Conservation (phyloP, 805 yeast genomes). For the Suhomyces sp. region DNA sequence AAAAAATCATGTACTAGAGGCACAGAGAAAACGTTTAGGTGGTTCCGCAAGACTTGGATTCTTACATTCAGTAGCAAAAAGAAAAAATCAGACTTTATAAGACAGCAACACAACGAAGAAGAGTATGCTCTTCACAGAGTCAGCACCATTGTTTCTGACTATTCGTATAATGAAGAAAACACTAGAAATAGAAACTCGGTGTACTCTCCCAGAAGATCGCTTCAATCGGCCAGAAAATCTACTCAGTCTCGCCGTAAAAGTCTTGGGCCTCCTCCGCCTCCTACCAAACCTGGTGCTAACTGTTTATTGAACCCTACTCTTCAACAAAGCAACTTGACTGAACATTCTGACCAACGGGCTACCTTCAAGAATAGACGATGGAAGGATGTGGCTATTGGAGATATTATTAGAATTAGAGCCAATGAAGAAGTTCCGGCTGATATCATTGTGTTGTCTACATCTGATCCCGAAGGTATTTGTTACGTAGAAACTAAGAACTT, state of each 20-base stretch:
- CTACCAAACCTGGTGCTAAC: conserved; percentile 14
- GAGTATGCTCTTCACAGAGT: conserved; percentile 32
- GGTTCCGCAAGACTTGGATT: conserved; percentile 20
- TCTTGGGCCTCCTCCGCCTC: neutral
- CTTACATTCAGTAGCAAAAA: conserved; percentile 23
- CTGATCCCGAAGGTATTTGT: conserved; percentile 67
- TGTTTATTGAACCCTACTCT: conserved; percentile 20
- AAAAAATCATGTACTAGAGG: conserved; percentile 53
- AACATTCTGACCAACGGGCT: neutral
- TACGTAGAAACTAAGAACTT: conserved; percentile 78
- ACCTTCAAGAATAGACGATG: conserved; percentile 38
- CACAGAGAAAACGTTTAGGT: conserved; percentile 14
- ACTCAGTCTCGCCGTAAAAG: neutral
- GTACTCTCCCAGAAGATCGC: conserved; percentile 8
- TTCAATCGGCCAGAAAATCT: neutral
- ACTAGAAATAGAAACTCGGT: conserved; percentile 10
- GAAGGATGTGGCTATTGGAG: conserved; percentile 74
- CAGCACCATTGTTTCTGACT: conserved; percentile 37
- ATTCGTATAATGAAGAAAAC: conserved; percentile 11
- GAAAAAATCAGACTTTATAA: conserved; percentile 22
- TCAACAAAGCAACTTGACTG: conserved; percentile 6
- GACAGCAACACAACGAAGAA: conserved; percentile 22
- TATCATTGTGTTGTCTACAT: conserved; percentile 57
- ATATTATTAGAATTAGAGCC: conserved; percentile 62
- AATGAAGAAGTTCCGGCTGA: conserved; percentile 84